Percentiles rank a stretch among this genome's conserved stretches.
Conservation (phyloP, 2,329 filamentous ascomycete genomes). For the Fusarium marasasianum region DNA sequence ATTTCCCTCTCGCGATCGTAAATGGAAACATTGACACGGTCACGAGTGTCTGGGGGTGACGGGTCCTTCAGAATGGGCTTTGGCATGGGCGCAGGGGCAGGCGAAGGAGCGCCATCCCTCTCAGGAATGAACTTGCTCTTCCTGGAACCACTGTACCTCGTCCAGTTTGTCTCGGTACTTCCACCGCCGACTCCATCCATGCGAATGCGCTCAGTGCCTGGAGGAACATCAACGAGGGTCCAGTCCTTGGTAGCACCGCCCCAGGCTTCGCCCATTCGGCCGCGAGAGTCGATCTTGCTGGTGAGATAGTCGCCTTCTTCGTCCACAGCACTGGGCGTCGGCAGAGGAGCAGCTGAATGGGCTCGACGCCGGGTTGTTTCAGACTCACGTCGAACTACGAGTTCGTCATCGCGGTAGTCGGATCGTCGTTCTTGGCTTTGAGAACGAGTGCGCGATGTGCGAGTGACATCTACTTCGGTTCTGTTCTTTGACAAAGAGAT, state of each 20-base stretch:
- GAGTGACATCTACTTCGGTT: constrained; percentile 67
- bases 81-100: constrained; percentile 31
- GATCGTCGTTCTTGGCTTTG: constrained; percentile 53
- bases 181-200: constrained; percentile 83
- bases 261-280: constrained; percentile 76
- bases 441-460: constrained; percentile 50
- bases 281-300: constrained; percentile 65
- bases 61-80: constrained; percentile 39
- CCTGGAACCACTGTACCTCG: constrained; percentile 80
- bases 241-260: constrained; percentile 80
- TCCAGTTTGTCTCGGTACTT: constrained; percentile 80
- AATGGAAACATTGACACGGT: constrained; percentile 57
- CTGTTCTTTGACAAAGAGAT: constrained; percentile 64
- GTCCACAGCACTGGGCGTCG: constrained; percentile 50
- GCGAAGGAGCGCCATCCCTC: constrained; percentile 58
- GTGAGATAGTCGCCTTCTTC: constrained; percentile 73
- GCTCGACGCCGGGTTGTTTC: constrained; percentile 60
- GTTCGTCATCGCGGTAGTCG: constrained; percentile 68
- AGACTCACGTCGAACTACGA: constrained; percentile 69
- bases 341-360: constrained; percentile 59
- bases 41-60: constrained; percentile 44
- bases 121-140: constrained; percentile 79
- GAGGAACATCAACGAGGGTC: constrained; percentile 85
- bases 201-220: constrained; percentile 81
- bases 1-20: constrained; percentile 58